Base-by-base conservation (phyloP, 225 moss, liverwort and hornwort genomes). In the Physcomitrium patens region DNA sequence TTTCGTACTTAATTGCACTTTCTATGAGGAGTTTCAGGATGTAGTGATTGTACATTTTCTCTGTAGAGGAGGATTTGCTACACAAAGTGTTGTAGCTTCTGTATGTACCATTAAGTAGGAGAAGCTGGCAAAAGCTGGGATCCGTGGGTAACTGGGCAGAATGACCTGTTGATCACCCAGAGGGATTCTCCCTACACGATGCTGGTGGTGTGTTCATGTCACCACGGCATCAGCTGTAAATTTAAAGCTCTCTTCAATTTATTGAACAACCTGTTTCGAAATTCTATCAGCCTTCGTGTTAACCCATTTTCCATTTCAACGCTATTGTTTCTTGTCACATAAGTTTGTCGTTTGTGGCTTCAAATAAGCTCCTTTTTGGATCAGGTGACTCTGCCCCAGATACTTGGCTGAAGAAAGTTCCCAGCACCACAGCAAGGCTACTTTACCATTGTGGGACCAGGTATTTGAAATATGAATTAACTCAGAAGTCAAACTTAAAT, bases 201-300 rank as follows among this genome's bases (percentile, higher is more conserved):
- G 72, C 71, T 72, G 80, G 41, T 84, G 80, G 83, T 69, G 65
- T 70, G 22, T 77, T 64, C 20, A 37, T 70, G 55, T 76, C 41
- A 43, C 31, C 61, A 71, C 70, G 68, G 73, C 84, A 77, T 61
- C 84, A 77, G 80, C 69, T 84, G 84, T 84, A 84, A 44, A 66
- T 73, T 73, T 72, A 72, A 37, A 37, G 31, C 31, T 4, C 31
- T 37, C 31, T 37, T 37, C 31, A 37, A 37, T 37, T 37, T 37
- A 37, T 37, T 37, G 31, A 37, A 37, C 31, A 37, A 4, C 31
- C 31, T 37, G 31, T 37, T 37, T 7, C 31, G 31, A 37, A 37
- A 7, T 37, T 37, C 31, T 37, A 4, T 7, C 31, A 37, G 31
- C 7, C 31, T 37, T 3, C 5, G 31, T 37, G 31, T 37, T 37